These are phyloP conservation scores for Kodamaea derodonti DNA, from an alignment of 1,139 yeast species.

Conservation along the genomic window DNA sequence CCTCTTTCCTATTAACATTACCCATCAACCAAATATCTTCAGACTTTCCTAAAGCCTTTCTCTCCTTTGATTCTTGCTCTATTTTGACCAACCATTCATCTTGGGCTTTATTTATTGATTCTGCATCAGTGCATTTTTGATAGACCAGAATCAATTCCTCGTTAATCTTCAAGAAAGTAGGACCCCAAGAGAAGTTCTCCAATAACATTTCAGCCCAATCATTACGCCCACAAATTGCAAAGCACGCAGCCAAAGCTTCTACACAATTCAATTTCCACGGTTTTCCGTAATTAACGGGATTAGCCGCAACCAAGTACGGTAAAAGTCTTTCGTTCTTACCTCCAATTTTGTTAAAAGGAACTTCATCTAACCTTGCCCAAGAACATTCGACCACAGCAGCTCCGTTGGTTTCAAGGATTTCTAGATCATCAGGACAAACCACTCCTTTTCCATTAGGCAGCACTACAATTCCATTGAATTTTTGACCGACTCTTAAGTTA, in stretches of 20 bases:
- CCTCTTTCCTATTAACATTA: conserved; percentile 53
- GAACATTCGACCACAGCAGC: conserved; percentile 98
- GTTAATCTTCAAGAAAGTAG: conserved; percentile 77
- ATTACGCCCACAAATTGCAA: conserved; percentile 85
- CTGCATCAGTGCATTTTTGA: conserved; percentile 76
- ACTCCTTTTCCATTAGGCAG: conserved; percentile 90
- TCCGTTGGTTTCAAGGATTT: conserved; percentile 74
- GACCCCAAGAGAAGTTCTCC: conserved; percentile 89
- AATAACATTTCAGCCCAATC: conserved; percentile 85
- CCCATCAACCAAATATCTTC: conserved; percentile 80
- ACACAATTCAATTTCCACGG: conserved; percentile 97
- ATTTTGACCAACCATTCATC: conserved; percentile 67
- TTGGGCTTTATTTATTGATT: conserved; percentile 69
- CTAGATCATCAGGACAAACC: conserved; percentile 85
- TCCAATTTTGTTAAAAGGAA: conserved; percentile 91
- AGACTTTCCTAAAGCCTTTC: conserved; percentile 50
- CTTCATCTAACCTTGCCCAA: conserved; percentile 94
- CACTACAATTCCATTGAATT: conserved; percentile 84
- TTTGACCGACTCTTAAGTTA: conserved; percentile 81
- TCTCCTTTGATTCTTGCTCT: conserved; percentile 63
- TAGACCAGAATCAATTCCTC: conserved; percentile 72
- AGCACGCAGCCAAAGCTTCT: conserved; percentile 96
- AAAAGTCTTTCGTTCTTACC: conserved; percentile 83
- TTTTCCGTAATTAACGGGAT: conserved; percentile 93
- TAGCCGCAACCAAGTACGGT: conserved; percentile 93